Base-by-base conservation (phyloP, 495 filamentous ascomycete genomes). In the Glonium stellatum region DNA sequence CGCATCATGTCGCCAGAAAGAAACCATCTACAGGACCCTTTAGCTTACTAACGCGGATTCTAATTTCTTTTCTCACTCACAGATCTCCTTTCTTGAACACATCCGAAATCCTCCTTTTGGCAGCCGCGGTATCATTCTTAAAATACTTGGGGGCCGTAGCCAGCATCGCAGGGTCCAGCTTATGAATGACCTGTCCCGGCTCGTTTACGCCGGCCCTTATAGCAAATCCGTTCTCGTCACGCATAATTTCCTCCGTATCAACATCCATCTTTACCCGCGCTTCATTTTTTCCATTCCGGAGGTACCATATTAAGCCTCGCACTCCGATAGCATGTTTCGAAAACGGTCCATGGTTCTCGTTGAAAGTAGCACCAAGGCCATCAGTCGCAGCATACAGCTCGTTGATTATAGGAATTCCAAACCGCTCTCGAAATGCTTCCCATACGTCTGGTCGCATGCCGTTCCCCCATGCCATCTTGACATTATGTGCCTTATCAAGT, bases 351-450 rank as follows among this genome's bases (percentile, higher is more conserved):
- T 36, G 22, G 48, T 66, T 66, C 12, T 47, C 31, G 46, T 62
- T 66, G 27, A 60, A 69, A 15, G 63, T 63, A 19, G 59, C 55
- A 2, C 67, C 67, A 18, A 65, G 18, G 21, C 60, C 71, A 53
- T 72, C 69, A 3, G 70, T 75, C 10, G 71, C 70, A 47, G 69
- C 70, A 65, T 73, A 75, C 54, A 75, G 67, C 55, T 75, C 72
- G 50, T 67, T 57, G 13, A 75, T 66, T 23, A 65, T 60, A 15
- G 65, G 61, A 35, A 75, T 73, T 34, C 64, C 62, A 56, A 73
- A 75, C 8, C 72, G 66, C 11, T 70, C 60, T 34, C 68, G 64
- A 52, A 75, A 70, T 12, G 67, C 67, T 27, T 69, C 47, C 72
- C 72, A 75, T 0, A 75, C 67, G 56, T 75, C 72, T 9, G 72